Evolutionary conservation across 768 basidiomycete species (phyloP), one percentile per base, ranked within the genome.

Genomic region (Suillus americanus): DNA sequence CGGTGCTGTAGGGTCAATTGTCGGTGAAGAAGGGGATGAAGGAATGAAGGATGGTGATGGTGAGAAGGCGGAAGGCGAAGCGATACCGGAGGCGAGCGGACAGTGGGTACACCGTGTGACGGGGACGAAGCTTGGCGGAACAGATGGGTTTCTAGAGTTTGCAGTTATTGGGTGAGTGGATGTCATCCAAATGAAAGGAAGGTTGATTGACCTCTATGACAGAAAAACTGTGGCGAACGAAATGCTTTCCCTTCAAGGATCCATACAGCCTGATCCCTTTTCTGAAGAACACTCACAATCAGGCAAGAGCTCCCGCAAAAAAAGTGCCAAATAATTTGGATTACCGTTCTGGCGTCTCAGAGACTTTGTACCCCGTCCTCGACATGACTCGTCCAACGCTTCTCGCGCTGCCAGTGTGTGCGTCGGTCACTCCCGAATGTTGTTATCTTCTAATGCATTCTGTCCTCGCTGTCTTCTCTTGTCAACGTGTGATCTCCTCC

Each of bases 141-240:
- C 79, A 10, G 83, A 86, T 56, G 88, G 91, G 14, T 81, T 82
- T 62, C 74, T 96, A 57, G 86, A 89, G 67, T 95, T 97, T 71
- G 95, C 90, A 0, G 93, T 97, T 40, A 88, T 95, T 55, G 95
- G 95, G 95, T 93, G 71, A 64, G 88, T 79, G 13, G 13, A 50
- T n/a, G 65, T 73, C 38, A 23, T 68, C 25, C n/a, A n/a, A 7
- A 16, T 25, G 10, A 40, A 51, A 53, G 38, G 37, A 25, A 62
- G 62, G 28, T 55, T 68, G 40, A 73, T 50, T 35, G 25, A 13
- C 7, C 60, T 35, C 56, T 65, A 45, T 64, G 59, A 45, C 71
- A 97, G 95, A 30, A 74, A 95, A 64, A 95, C 89, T 16, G 86
- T 95, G 40, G 94, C 94, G 38, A 96, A 97, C 71, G 91, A 96